Base-by-base conservation (phyloP, 805 yeast genomes). In the Candida lessepsii region DNA sequence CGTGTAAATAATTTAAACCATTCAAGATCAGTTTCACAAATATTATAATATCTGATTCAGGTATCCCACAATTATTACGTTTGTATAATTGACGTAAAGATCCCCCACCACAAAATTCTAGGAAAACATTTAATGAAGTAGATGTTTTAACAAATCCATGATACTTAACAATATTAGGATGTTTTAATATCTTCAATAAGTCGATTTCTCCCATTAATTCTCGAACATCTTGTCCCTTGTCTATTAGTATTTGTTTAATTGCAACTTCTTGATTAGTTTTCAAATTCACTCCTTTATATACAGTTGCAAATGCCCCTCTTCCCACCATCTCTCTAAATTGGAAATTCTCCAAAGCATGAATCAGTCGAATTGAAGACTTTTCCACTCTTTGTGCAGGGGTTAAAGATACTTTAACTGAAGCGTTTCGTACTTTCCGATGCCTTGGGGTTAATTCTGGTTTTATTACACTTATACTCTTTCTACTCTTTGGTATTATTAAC, bases 241-340 rank as follows among this genome's bases (percentile, higher is more conserved):
- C 81, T 29, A 85, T 69, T n/a, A 73, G 63, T 21, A 88, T 80
- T 56, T 84, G 90, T 57, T 88, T 88, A 17, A 89, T 78, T 1
- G 96, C 96, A 4, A 86, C 85, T 2, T 80, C 71, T 39, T 79
- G 81, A 5, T 78, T 78, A 0, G 90, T 84, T 39, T 66, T 68
- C 44, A 73, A 61, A 51, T 88, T 85, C 20, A 80, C 63, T 0
- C 91, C 96, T 43, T 76, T 74, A 60, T 82, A 89, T 3, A 91
- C 97, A 28, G 78, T 76, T 1, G 97, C 98, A 57, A 80, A 89
- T 0, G 97, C 97, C 2, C 99, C 99, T 44, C 77, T 77, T 2
- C 98, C 99, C 2, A 93, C 69, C 26, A 83, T 73, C 35, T 80
- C 83, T 35, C 72, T 69, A 50, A 81, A 67, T 20, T 67, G 67